Conservation (phyloP, 768 basidiomycete species). For the Pisolithus tinctorius region DNA sequence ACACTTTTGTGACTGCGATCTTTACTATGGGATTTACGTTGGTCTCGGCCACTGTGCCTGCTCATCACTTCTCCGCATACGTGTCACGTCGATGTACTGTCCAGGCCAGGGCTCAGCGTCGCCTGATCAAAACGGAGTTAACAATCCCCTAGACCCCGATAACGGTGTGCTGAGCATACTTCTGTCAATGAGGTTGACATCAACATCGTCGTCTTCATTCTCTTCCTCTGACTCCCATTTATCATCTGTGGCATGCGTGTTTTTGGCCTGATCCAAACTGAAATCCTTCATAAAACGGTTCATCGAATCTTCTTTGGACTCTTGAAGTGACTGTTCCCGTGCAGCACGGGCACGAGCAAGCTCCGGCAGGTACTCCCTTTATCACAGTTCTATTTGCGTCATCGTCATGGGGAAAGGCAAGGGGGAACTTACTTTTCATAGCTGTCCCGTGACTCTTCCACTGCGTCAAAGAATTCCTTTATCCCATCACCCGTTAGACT, state of each 20-base stretch:
- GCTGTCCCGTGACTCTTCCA: slow-evolving; percentile 80
- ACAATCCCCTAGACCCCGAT: background rate
- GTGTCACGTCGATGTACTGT: slow-evolving; percentile 70
- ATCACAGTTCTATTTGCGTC: slow-evolving; percentile 3
- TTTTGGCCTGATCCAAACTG: slow-evolving; percentile 58
- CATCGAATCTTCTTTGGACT: slow-evolving; percentile 70
- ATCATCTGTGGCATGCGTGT: slow-evolving; percentile 52
- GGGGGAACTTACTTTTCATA: slow-evolving; percentile 67
- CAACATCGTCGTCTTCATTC: slow-evolving; percentile 41
- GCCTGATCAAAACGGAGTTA: slow-evolving; percentile 33
- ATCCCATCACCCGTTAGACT: slow-evolving; percentile 95
- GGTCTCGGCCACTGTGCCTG: slow-evolving; percentile 70
- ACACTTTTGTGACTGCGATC: background rate
- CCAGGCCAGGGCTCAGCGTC: slow-evolving; percentile 60
- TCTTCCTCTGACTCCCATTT: slow-evolving; percentile 58
- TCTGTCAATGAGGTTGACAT: slow-evolving; percentile 59
- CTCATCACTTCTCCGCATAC: slow-evolving; percentile 48
- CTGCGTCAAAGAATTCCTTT: slow-evolving; percentile 85
- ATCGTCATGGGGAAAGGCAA: slow-evolving; percentile 3
- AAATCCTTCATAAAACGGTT: slow-evolving; percentile 75
- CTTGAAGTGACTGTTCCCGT: slow-evolving; percentile 58
- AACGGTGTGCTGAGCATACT: slow-evolving; percentile 41
- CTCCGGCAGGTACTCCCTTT: slow-evolving; percentile 89
- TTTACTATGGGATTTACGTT: slow-evolving; percentile 27
- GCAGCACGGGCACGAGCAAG: slow-evolving; percentile 62